phyloP scores from a whole-genome alignment of 306 rosid species.

The Castanea mollissima region DNA sequence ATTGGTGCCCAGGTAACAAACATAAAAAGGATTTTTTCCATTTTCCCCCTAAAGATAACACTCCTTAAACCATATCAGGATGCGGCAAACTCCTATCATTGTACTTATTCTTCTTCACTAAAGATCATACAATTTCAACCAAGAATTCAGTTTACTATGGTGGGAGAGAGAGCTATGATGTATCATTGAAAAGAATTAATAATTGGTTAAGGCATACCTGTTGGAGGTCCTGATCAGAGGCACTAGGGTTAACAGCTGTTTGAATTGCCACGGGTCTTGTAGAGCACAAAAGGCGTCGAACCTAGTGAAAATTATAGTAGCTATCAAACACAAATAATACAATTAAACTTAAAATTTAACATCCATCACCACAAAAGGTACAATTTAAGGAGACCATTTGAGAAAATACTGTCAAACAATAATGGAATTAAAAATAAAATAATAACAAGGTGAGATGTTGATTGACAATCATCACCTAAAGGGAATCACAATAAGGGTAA shows the following conservation, averaged over 20 bases:
- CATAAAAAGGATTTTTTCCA: background rate
- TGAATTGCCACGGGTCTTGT: conserved; percentile 96
- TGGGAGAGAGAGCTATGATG: background rate
- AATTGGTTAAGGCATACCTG: conserved; percentile 54
- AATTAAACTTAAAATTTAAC: background rate
- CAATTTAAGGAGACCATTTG: background rate
- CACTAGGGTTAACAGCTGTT: conserved; percentile 83
- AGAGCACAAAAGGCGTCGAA: conserved; percentile 90
- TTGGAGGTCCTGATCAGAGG: conserved; percentile 94
- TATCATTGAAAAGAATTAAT: conserved; percentile 9
- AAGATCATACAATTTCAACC: background rate
- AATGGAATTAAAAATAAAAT: background rate
- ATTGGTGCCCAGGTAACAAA: background rate
- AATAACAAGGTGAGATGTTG: background rate
- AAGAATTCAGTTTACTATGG: background rate
- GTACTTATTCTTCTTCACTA: background rate
- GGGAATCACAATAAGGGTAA: background rate
- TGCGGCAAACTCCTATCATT: background rate
- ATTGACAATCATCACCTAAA: background rate
- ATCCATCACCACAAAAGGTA: background rate
- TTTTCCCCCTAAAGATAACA: background rate
- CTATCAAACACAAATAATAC: conserved; percentile 5
- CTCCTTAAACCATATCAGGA: background rate
- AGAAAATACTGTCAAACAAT: background rate
- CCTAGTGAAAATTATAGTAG: conserved; percentile 49